Conservation (phyloP, 176 grass and related monocot genomes). For the Carex scoparia region DNA sequence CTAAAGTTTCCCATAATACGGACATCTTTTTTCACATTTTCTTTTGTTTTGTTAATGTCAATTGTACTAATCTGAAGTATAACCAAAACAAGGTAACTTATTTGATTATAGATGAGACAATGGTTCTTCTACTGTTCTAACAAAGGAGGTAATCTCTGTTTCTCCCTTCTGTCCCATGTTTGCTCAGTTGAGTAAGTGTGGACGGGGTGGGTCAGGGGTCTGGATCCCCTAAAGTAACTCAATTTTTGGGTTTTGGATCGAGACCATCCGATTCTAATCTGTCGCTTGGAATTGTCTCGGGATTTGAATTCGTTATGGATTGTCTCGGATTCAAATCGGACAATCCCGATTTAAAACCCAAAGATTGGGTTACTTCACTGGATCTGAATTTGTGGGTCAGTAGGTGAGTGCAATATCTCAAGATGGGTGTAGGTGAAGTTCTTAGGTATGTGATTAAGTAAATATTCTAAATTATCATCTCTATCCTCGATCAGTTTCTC, state of each 20-base stretch:
- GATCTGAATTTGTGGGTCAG: too few species aligned
- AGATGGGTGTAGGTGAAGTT: background rate
- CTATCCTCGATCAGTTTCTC: background rate
- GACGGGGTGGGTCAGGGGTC: too few species aligned
- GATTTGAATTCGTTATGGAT: too few species aligned
- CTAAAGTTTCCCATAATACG: background rate
- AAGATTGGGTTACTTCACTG: too few species aligned
- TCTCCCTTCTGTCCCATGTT: background rate
- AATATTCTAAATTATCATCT: too few species aligned
- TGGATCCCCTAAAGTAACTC: too few species aligned
- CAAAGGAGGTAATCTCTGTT: background rate
- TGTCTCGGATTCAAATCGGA: too few species aligned
- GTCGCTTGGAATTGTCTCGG: too few species aligned
- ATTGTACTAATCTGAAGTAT: conserved; percentile 8
- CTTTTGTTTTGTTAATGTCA: background rate
- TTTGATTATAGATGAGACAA: background rate
- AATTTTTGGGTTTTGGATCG: too few species aligned
- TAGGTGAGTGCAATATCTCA: too few species aligned
- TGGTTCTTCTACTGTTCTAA: background rate
- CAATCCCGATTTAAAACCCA: too few species aligned
- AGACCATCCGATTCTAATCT: too few species aligned
- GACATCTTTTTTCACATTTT: background rate
- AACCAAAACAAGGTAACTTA: background rate
- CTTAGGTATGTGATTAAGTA: background rate
- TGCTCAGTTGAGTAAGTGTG: background rate